phyloP scores from a whole-genome alignment of 164 flowering plant species.

The Magnolia kwangsiensis region DNA sequence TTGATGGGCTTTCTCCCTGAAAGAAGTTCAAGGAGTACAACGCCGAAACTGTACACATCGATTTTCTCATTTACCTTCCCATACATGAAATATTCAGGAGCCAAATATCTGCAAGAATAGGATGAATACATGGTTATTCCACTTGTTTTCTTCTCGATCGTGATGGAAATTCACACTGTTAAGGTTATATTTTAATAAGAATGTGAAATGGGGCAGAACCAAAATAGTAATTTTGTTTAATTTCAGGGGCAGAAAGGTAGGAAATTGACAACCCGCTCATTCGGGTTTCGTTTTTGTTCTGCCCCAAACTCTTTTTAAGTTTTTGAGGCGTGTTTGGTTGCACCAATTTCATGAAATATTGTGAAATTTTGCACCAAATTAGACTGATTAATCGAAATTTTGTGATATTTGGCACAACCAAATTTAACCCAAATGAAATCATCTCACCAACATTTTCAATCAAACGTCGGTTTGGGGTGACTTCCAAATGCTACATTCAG shows the following conservation, averaged over 20 bases:
- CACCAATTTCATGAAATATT: not conserved
- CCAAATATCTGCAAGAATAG: constrained; percentile 67
- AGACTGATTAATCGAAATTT: no score
- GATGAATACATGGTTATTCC: not conserved
- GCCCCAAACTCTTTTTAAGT: no score
- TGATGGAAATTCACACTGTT: not conserved
- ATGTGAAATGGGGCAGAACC: no score
- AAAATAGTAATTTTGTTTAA: no score
- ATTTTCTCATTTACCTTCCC: constrained; percentile 84
- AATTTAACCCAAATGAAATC: no score
- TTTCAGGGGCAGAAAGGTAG: no score
- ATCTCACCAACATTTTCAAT: no score
- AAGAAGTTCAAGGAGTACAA: constrained; percentile 91
- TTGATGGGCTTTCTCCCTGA: constrained; percentile 91
- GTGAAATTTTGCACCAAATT: not conserved
- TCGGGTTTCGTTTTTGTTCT: no score
- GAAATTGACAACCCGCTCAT: no score
- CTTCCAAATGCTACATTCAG: not conserved
- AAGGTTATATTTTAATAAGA: no score
- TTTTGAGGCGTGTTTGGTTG: not conserved
- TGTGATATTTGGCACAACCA: no score
- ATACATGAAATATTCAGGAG: constrained; percentile 97
- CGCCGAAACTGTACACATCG: constrained; percentile 96
- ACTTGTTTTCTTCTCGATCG: not conserved
- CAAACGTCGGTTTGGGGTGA: no score